Conservation (phyloP, 1,284 basidiomycete species). For the Stygiomarasmius scandens region DNA sequence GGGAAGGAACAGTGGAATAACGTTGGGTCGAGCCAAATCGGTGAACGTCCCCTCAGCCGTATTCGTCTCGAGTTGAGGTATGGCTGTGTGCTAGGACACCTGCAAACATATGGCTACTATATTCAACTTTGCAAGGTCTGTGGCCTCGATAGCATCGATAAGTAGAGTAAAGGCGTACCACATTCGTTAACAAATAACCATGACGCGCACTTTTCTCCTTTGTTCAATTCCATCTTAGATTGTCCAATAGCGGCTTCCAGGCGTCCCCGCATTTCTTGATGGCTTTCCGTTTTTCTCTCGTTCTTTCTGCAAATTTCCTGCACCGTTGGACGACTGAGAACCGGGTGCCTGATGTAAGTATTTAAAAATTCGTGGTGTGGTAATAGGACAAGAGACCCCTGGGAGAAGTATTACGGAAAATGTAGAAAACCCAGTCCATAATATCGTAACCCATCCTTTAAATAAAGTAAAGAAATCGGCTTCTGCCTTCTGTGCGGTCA, state of each 20-base stretch:
- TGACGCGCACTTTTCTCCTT: constrained; percentile 78
- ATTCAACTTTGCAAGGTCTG: constrained; percentile 38
- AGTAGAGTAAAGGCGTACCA: constrained; percentile 62
- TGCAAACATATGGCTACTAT: constrained; percentile 41
- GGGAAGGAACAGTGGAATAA: too few relatives aligned
- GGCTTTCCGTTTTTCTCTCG: constrained; percentile 64
- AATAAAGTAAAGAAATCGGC: constrained; percentile 81
- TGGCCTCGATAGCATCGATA: constrained; percentile 86
- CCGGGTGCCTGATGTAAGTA: constrained; percentile 19
- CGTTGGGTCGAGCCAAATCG: too few relatives aligned
- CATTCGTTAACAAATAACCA: constrained; percentile 25
- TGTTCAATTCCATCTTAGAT: constrained; percentile 67
- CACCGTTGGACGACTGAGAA: constrained; percentile 14
- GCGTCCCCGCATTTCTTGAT: constrained; percentile 81
- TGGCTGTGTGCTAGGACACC: constrained; percentile 69
- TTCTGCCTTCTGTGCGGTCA: constrained; percentile 84
- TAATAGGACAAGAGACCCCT: constrained; percentile 65
- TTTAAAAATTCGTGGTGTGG: constrained; percentile 72
- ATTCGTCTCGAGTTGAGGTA: constrained; percentile 68
- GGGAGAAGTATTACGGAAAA: constrained; percentile 11
- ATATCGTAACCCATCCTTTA: constrained; percentile 58
- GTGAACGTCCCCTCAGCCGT: too few relatives aligned
- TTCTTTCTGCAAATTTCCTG: constrained; percentile 39
- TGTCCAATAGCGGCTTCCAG: constrained; percentile 71
- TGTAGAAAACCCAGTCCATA: constrained; percentile 54